Conservation (phyloP, 2,329 filamentous ascomycete genomes). For the Chalaropsis ovoidea region DNA sequence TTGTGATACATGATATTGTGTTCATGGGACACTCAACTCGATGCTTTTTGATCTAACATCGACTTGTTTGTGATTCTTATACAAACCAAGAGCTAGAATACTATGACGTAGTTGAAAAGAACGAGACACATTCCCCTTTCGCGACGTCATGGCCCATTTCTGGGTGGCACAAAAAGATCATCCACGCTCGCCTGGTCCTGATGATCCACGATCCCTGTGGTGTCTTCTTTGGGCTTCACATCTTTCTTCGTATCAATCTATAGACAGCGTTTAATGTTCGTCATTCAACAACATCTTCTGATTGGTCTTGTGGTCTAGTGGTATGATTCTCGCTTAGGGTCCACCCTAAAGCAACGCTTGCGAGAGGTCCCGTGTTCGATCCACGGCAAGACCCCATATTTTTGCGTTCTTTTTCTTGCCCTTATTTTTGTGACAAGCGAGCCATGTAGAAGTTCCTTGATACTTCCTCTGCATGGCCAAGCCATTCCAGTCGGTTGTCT, state of each 20-base stretch:
- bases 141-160: too few species aligned
- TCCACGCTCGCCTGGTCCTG: too few species aligned
- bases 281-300: neutral
- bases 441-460: neutral
- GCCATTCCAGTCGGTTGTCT: neutral
- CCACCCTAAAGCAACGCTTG: conserved; percentile 31
- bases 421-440: too few species aligned
- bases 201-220: too few species aligned
- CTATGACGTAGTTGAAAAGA: too few species aligned
- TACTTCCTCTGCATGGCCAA: neutral
- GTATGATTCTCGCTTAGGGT: conserved; percentile 64
- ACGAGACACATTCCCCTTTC: too few species aligned
- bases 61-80: neutral
- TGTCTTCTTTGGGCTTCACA: too few species aligned
- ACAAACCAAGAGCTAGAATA: neutral
- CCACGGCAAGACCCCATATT: conserved; percentile 26
- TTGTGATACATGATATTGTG: neutral
- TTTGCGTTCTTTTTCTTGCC: neutral
- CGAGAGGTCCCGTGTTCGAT: conserved; percentile 29
- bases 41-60: neutral
- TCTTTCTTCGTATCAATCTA: too few species aligned
- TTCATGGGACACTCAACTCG: neutral
- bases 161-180: too few species aligned
- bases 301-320: conserved; percentile 50
- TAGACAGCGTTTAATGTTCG: too few species aligned